Evolutionary conservation across 108 stramenopile genomes (phyloP).

Genomic region (Nannochloropsis gaditana): DNA sequence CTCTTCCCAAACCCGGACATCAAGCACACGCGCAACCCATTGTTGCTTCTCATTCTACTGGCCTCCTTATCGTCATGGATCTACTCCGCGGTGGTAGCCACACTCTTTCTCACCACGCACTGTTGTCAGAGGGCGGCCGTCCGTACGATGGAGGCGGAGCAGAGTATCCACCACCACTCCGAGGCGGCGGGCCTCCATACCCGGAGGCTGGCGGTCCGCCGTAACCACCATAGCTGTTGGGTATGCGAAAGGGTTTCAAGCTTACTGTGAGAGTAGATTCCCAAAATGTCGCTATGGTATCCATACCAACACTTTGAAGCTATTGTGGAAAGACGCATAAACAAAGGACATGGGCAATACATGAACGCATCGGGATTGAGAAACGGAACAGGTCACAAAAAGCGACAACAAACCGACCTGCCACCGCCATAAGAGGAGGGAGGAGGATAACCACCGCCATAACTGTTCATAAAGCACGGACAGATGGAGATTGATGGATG

Average conservation of each 20-base stretch:
- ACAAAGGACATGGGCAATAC: neutral
- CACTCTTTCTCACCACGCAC: neutral
- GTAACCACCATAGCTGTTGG: neutral
- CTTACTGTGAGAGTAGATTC: too few relatives aligned
- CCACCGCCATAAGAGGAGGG: constrained; percentile 6
- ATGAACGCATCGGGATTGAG: neutral
- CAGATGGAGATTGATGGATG: neutral
- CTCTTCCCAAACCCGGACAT: neutral
- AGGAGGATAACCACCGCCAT: neutral
- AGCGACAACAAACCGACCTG: neutral
- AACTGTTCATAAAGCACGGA: neutral
- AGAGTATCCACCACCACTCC: neutral
- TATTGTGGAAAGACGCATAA: neutral
- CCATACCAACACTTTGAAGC: neutral
- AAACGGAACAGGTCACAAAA: neutral
- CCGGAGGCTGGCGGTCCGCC: neutral
- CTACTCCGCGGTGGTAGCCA: neutral
- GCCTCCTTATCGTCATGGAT: neutral
- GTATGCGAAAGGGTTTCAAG: too few relatives aligned
- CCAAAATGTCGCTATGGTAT: too few relatives aligned
- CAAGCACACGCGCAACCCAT: too few relatives aligned
- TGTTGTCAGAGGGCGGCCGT: neutral
- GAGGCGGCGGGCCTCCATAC: neutral
- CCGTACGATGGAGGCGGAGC: neutral
- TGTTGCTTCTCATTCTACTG: neutral